Evolutionary conservation across 441 rosid genomes (phyloP).

Genomic region (Daphne laureola): DNA sequence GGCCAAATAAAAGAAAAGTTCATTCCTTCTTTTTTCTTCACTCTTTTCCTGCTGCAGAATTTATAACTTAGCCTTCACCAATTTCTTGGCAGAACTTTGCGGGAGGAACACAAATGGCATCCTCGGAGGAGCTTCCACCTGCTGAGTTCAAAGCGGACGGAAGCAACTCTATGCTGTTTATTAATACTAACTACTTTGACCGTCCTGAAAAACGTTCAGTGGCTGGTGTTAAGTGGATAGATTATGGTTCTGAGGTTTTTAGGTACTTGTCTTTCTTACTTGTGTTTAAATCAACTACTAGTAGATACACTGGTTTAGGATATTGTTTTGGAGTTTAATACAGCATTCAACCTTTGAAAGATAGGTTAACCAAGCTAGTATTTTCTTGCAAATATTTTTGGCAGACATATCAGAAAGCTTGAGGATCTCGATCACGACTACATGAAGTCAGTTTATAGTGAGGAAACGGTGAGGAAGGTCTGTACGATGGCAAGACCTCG

Average conservation of each 20-base stretch:
- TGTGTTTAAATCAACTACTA: not conserved
- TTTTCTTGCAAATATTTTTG: not conserved
- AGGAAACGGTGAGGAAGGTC: constrained; percentile 33
- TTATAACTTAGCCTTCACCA: no score
- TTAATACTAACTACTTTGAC: constrained; percentile 13
- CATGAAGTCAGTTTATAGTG: constrained; percentile 33
- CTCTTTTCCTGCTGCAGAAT: no score
- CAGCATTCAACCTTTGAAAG: not conserved
- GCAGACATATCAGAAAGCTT: constrained; percentile 37
- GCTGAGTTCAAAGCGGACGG: constrained; percentile 23
- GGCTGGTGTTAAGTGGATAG: constrained; percentile 43
- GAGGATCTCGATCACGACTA: constrained; percentile 33
- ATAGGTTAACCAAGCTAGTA: no score
- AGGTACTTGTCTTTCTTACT: constrained; percentile 20
- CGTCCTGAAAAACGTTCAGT: constrained; percentile 16
- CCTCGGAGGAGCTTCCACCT: constrained; percentile 14
- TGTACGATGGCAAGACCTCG: constrained; percentile 30
- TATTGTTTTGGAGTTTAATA: no score
- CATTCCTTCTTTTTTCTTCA: no score
- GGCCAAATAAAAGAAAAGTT: no score
- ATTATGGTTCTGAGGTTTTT: constrained; percentile 51
- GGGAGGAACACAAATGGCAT: constrained; percentile 18
- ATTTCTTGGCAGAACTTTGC: not conserved
- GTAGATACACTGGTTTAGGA: no score
- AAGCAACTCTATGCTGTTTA: constrained; percentile 21